Conservation (phyloP, 129 eudicot genomes). For the Centaurea solstitialis region DNA sequence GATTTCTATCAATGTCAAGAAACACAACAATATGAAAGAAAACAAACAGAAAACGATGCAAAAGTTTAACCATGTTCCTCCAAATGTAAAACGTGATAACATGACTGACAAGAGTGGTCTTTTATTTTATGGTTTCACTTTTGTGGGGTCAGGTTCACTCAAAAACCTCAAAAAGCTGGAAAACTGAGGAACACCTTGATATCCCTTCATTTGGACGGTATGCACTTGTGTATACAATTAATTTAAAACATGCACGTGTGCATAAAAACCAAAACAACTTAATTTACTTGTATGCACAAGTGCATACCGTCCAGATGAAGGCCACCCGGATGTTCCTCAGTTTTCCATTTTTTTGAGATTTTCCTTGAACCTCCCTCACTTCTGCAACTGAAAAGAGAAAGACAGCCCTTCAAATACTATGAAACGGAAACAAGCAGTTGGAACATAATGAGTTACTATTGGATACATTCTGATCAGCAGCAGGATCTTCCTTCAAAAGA, state of each 20-base stretch:
- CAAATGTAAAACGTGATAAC: background rate
- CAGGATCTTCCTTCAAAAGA: conserved; percentile 66
- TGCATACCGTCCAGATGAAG: too few species aligned
- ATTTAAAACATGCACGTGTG: too few species aligned
- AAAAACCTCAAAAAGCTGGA: too few species aligned
- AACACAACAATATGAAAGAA: conserved; percentile 10
- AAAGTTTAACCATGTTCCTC: background rate
- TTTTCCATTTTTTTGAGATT: too few species aligned
- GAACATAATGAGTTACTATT: background rate
- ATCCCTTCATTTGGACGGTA: too few species aligned
- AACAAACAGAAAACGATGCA: background rate
- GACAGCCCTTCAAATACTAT: background rate
- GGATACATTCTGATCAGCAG: conserved; percentile 56
- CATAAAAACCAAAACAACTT: too few species aligned
- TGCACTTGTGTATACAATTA: too few species aligned
- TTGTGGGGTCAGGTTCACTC: background rate
- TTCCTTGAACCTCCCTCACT: background rate
- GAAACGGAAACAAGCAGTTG: background rate
- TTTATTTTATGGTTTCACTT: background rate
- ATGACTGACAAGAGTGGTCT: background rate
- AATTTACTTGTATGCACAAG: too few species aligned
- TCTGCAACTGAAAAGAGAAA: background rate
- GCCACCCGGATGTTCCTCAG: too few species aligned
- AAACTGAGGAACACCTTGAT: too few species aligned
- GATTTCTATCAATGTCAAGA: conserved; percentile 62